Evolutionary conservation across 2,329 filamentous ascomycete genomes (phyloP), one percentile per base, ranked within the genome.

Genomic region (Colletotrichum sansevieriae): DNA sequence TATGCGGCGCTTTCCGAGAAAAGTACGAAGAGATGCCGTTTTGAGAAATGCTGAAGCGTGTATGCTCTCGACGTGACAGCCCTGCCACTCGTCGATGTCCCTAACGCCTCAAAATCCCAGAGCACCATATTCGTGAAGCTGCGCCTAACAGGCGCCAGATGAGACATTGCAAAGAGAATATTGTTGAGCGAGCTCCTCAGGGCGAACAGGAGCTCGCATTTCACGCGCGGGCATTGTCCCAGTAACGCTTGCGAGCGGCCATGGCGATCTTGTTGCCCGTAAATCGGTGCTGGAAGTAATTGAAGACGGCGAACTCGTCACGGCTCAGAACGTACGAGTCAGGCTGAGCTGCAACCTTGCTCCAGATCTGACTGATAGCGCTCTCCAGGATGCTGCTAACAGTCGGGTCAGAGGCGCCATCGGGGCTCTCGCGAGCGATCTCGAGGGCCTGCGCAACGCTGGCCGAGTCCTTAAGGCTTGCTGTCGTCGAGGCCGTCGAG

Each of bases 261-360:
- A 80, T 75, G 46, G 84, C 84, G n/a, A 81, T 73, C 71, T 81
- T 75, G 71, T 85, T 78, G 68, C 87, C 87, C 35, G 82, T 78
- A 75, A 91, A 94, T 10, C 91, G 87, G 71, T 86, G 80, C 71
- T 92, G 90, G 78, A 92, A 95, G 79, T 91, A 95, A 83, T 96
- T 97, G 87, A 97, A 94, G 69, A 97, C 85, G 63, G 92, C 89
- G 75, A 96, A 97, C 80, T 97, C 93, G 78, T 93, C 89, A 71
- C 86, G 84, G 39, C 84, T 89, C 83, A 97, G 89, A 71, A 96
- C 79, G 78, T 95, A 97, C n/a, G 83, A 83, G 58, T 87, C 80
- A 1, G 92, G 92, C 37, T 90, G 82, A 3, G 83, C 82, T 73
- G 90, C 81, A 65, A 97, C 85, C 73, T 88, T 90, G 49, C 76